Evolutionary conservation across 192 early-diverging fungal genomes (phyloP), one percentile per base, ranked within the genome.

Genomic region (Funneliformis mosseae): DNA sequence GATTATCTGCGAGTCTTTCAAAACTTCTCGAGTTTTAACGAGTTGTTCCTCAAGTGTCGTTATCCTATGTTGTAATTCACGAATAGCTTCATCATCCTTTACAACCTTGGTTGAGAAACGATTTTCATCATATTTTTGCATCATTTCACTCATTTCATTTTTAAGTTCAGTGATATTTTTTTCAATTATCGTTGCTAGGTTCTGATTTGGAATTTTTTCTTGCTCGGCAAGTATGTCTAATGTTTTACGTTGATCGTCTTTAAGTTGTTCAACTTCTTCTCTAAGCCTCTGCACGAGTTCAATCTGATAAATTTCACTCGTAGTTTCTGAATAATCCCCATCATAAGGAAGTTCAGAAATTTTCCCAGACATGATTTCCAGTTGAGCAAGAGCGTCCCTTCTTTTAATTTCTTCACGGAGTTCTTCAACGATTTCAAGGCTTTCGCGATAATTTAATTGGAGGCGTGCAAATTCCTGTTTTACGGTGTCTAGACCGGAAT

Each of bases 331-430:
- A n/a, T n/a, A 25, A 41, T 33, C 50, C 8, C 12, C 63, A 46
- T 21, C 38, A 61, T 76, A 28, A 76, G 23, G 9, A 25, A n/a
- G 11, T 38, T 79, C 66, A 9, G 62, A 55, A 8, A 10, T n/a
- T 28, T 27, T 68, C 11, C 11, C 25, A 46, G 77, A 69, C 77
- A 79, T 79, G 50, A 79, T 25, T 63, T 79, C 45, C 28, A 48
- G 12, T 69, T 67, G 77, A 0, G 77, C 77, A 12, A 79, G 23
- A 1, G 41, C 46, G 8, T 79, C 77, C 41, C 77, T 60, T 39
- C 23, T 66, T 63, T 79, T 79, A 25, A 79, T 79, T 79, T 79
- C 77, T 33, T 79, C 64, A 1, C 77, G 42, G 38, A 79, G 64
- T n/a, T 69, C 63, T 69, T 79, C 77, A 50, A 79, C 77, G 39